These are phyloP conservation scores for Boletus sp. DNA, from an alignment of 768 basidiomycete genomes.

Conservation along the genomic window DNA sequence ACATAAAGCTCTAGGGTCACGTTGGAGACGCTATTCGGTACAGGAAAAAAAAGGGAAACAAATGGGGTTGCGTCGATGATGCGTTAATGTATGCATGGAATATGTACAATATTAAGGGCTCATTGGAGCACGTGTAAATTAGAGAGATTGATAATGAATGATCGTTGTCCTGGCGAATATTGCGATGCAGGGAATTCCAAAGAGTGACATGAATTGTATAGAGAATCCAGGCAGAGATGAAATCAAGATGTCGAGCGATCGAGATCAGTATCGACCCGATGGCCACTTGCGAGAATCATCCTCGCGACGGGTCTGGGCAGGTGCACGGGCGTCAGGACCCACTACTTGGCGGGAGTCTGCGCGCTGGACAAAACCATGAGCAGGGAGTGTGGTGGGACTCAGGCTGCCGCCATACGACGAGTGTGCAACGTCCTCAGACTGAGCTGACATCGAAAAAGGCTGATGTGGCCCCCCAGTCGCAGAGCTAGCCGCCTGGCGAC, in stretches of 20 bases:
- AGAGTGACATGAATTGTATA: constrained; percentile 34
- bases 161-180: constrained; percentile 34
- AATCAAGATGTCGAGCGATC: constrained; percentile 32
- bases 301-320: constrained; percentile 41
- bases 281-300: constrained; percentile 50
- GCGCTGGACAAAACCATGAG: constrained; percentile 39
- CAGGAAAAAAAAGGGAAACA: constrained; percentile 18
- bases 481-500: constrained; percentile 55
- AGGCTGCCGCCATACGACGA: constrained; percentile 35
- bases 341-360: constrained; percentile 38
- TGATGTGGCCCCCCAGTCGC: constrained; percentile 45
- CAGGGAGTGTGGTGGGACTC: constrained; percentile 27
- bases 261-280: constrained; percentile 43
- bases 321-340: constrained; percentile 27
- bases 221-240: constrained; percentile 34
- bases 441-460: constrained; percentile 43
- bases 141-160: constrained; percentile 34
- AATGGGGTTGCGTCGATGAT: constrained; percentile 27
- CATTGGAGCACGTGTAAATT: constrained; percentile 31
- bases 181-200: constrained; percentile 32
- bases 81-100: constrained; percentile 29
- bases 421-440: constrained; percentile 32
- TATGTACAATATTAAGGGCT: constrained; percentile 38
- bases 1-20: constrained; percentile 29
- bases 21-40: constrained; percentile 23